Base-by-base conservation (phyloP, 805 yeast species). In the Cyberlindnera japonica region DNA sequence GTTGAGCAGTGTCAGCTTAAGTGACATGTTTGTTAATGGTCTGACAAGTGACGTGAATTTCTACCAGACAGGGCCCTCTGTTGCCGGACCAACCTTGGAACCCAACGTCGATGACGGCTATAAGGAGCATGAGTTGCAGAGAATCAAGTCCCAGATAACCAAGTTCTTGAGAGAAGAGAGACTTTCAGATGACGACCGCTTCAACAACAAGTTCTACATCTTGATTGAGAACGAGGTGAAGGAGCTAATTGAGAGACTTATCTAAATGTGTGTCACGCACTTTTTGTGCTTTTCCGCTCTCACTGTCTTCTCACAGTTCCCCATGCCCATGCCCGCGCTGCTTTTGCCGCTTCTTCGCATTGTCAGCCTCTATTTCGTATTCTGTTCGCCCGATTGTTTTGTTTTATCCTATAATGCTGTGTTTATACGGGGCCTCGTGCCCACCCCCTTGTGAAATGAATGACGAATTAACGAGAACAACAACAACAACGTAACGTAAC, bases 21-120 rank as follows among this genome's bases (percentile, higher is more conserved):
- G 57, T 45, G 59, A 54, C 29, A 54, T 54, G 56, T 53, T 53
- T 42, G 55, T 54, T 15, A 48, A 48, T 38, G 59, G 57, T 5
- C 23, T 54, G 26, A 53, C 57, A 3, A 45, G 53, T 33, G 59
- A 53, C 28, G 45, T 48, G 13, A 42, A 40, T 25, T 38, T 37
- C 33, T 38, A 41, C 28, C 40, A 42, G 24, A 25, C 13, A 32
- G 33, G 38, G 11, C 33, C 38, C 11, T 28, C 18, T 5, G 15
- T 33, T 29, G 32, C 38, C 3, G 18, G 16, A 7, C 17, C 18
- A 14, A 36, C 33, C 13, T 14, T 39, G 7, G 35, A 37, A 28
- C 30, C 43, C 2, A 40, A 37, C 18, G 48, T 50, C 20, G 59
- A 52, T 38, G 56, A 54, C 29, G 48, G 55, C 11, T 55, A 55